Base-by-base conservation (phyloP, 2,329 filamentous ascomycete genomes). In the Fusarium sp. region DNA sequence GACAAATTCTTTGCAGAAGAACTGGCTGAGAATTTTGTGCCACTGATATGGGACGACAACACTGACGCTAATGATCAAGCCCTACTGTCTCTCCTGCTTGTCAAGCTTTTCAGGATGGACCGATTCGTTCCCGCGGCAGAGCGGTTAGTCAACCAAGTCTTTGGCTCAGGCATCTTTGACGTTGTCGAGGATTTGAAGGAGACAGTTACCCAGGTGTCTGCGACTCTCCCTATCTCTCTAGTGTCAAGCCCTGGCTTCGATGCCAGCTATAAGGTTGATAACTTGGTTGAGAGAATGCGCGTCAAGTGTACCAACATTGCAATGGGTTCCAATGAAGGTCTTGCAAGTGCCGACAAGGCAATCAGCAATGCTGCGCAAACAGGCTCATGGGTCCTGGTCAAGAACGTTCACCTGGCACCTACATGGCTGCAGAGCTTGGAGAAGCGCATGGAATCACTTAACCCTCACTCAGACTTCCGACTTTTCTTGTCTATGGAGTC, bases 401-500 rank as follows among this genome's bases (percentile, higher is more conserved):
- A 99, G 88, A 99, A 99, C 84, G 96, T 99, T 22, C 96, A 99
- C 81, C 87, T 99, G 67, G 94, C 95, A 30, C 94, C 96, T 2
- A 93, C 94, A 15, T 99, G 97, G 97, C 85, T 99, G 32, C 95
- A 98, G 81, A 97, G 94, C 76, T 87, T 99, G 18, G 95, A 99
- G 84, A 99, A 99, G 86, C 91, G 95, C 46, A 92, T 99, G 83
- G 94, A 97, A 73, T 93, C 94, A 13, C 91, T 99, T 77, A 98
- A 97, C 78, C 94, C 97, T 29, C 94, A 98, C 81, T 86, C 90
- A 40, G 92, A 97, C 78, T 99, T 99, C 87, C 88, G 96, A 49
- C 85, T 99, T 30, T 99, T 99, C 88, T 83, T 99, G 66, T 98
- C 95, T 0, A 99, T 99, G 96, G 96, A 99, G 81, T 93, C 94